Evolutionary conservation across 345 rosid species (phyloP).

Genomic region (Garcia nutans): DNA sequence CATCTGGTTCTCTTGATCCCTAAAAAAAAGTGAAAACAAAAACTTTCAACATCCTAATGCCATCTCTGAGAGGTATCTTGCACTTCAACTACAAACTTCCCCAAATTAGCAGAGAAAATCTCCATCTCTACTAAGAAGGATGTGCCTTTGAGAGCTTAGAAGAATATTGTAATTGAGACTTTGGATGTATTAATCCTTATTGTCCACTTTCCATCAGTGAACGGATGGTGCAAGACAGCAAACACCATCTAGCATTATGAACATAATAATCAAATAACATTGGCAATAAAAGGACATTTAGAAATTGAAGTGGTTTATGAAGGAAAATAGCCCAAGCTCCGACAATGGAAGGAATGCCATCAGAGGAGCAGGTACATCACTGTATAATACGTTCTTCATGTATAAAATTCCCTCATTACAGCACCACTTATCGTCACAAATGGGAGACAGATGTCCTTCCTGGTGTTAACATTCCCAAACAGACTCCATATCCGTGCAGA

Average conservation of each 20-base stretch:
- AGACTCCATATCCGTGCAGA: neutral
- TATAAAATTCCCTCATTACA: neutral
- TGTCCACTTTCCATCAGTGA: neutral
- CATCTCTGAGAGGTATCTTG: neutral
- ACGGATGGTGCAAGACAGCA: neutral
- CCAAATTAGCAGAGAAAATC: neutral
- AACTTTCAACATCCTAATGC: neutral
- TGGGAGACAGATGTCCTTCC: neutral
- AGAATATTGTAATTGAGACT: neutral
- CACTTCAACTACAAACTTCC: neutral
- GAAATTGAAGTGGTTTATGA: neutral
- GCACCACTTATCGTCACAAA: neutral
- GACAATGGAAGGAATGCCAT: neutral
- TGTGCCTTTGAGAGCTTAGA: neutral
- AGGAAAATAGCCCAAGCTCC: neutral
- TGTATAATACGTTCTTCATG: neutral
- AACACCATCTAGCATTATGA: neutral
- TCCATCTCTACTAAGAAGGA: neutral
- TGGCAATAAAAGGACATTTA: neutral
- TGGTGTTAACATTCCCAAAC: constrained; percentile 4
- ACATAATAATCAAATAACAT: neutral
- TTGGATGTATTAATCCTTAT: neutral
- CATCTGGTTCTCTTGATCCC: neutral
- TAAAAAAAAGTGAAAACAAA: neutral
- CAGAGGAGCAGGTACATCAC: neutral